Percentiles rank a stretch among this genome's conserved stretches.
These are phyloP conservation scores for Solanum lycopersicoides DNA, from an alignment of 257 asterid species.

Conservation along the genomic window DNA sequence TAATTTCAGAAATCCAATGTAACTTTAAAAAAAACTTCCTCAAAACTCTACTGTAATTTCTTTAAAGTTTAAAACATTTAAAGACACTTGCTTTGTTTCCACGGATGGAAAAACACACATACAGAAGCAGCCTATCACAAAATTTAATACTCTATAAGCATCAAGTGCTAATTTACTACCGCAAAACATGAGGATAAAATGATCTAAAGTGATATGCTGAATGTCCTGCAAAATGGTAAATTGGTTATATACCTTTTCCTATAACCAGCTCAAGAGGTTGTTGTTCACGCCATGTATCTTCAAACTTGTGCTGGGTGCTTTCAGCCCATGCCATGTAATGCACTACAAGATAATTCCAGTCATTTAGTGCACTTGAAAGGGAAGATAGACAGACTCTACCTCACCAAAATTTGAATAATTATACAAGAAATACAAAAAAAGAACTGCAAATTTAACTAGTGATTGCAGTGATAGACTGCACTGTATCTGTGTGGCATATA, in stretches of 20 bases:
- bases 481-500: not conserved
- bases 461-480: not conserved
- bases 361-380: not conserved
- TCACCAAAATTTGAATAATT: not conserved
- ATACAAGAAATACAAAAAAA: not conserved
- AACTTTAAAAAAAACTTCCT: not conserved
- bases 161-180: not conserved
- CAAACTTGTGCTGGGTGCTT: constrained; percentile 84
- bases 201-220: not conserved
- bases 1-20: not conserved
- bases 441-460: not conserved
- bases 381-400: not conserved
- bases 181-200: not conserved
- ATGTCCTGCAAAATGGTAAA: not conserved
- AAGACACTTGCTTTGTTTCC: not conserved
- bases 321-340: constrained; percentile 95
- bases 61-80: not conserved
- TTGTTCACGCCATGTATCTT: constrained; percentile 95
- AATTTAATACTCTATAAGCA: not conserved
- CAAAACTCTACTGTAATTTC: not conserved
- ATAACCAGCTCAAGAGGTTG: constrained; percentile 83
- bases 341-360: constrained; percentile 32
- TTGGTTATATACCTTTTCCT: constrained; percentile 66
- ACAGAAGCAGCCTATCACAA: not conserved
- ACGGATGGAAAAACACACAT: not conserved